A percentile compares a stretch with the other conserved stretches of the same genome.
phyloP scores from a whole-genome alignment of 2,329 filamentous ascomycete genomes.

The Dothistroma septosporum region DNA sequence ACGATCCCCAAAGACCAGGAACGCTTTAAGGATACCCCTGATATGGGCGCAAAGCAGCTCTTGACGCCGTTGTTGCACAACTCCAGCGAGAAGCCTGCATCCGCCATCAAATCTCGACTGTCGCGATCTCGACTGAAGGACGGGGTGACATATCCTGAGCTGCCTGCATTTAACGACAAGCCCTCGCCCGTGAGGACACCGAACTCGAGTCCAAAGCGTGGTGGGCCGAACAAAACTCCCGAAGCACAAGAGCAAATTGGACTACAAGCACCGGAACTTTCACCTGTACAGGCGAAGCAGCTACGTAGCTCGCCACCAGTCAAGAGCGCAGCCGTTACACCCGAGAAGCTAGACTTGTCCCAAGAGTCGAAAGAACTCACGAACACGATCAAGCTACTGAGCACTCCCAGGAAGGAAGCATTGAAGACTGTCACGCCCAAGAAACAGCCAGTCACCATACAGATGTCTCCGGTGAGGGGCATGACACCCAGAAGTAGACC shows the following conservation, averaged over 20 bases:
- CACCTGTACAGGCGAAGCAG: constrained; percentile 30
- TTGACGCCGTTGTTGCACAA: constrained; percentile 35
- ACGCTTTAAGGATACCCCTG: constrained; percentile 53
- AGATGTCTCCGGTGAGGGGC: constrained; percentile 40
- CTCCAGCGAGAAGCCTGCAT: constrained; percentile 24
- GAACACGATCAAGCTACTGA: constrained; percentile 47
- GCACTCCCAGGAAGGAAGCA: constrained; percentile 47
- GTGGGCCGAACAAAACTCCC: constrained; percentile 1
- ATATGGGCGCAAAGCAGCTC: constrained; percentile 35
- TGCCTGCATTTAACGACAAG: constrained; percentile 16
- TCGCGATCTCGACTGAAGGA: constrained; percentile 15
- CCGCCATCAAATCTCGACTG: constrained; percentile 17
- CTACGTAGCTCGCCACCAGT: constrained; percentile 23
- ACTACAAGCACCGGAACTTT: constrained; percentile 21
- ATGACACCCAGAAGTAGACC: constrained; percentile 31
- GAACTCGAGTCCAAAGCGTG: constrained; percentile 19
- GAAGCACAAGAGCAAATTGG: constrained; percentile 15
- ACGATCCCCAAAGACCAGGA: constrained; percentile 56
- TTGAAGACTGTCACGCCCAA: constrained; percentile 40
- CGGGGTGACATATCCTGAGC: constrained; percentile 21
- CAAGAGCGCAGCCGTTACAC: constrained; percentile 12
- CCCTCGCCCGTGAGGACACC: constrained; percentile 17
- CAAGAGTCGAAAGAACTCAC: constrained; percentile 29
- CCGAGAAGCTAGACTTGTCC: constrained; percentile 17
- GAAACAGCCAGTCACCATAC: constrained; percentile 36